Evolutionary conservation across 768 basidiomycete species (phyloP).

Genomic region (Amyloporia xantha): DNA sequence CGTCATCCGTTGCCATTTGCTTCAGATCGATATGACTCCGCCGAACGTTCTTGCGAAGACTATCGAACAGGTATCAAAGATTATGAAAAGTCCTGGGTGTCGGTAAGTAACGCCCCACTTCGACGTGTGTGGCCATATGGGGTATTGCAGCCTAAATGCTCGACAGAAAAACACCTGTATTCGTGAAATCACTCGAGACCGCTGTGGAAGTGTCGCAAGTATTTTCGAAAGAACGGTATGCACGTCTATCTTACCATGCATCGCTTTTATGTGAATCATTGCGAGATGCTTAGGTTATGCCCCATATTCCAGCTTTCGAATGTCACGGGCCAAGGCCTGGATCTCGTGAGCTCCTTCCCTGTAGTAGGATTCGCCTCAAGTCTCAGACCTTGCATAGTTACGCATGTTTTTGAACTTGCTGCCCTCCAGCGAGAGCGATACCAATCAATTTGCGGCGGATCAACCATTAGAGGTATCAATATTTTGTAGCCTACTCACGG

Average conservation of each 20-base stretch:
- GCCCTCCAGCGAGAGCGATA: slow-evolving; percentile 80
- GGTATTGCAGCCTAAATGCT: too few species aligned
- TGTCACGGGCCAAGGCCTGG: slow-evolving; percentile 89
- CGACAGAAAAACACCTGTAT: slow-evolving; percentile 71
- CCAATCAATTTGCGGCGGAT: slow-evolving; percentile 71
- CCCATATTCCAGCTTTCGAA: slow-evolving; percentile 92
- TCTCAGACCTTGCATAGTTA: slow-evolving; percentile 48
- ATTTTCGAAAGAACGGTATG: slow-evolving; percentile 67
- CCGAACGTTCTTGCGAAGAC: slow-evolving; percentile 88
- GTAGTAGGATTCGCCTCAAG: neutral
- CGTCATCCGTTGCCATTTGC: too few species aligned
- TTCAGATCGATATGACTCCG: slow-evolving; percentile 96
- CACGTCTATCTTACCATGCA: neutral
- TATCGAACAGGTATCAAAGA: slow-evolving; percentile 86
- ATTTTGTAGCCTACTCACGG: neutral
- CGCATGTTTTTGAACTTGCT: slow-evolving; percentile 88
- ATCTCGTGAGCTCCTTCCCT: slow-evolving; percentile 46
- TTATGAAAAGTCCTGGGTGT: slow-evolving; percentile 89
- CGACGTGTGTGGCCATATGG: too few species aligned
- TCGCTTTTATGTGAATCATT: neutral
- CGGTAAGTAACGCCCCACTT: slow-evolving; percentile 50
- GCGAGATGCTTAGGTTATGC: slow-evolving; percentile 68
- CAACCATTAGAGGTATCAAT: slow-evolving; percentile 66
- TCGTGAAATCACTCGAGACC: slow-evolving; percentile 74
- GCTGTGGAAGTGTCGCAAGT: slow-evolving; percentile 72